A percentile compares a stretch with the other conserved stretches of the same genome.
These are phyloP conservation scores for Penicillium concentricum DNA, from an alignment of 2,329 filamentous ascomycete genomes.

Conservation along the genomic window DNA sequence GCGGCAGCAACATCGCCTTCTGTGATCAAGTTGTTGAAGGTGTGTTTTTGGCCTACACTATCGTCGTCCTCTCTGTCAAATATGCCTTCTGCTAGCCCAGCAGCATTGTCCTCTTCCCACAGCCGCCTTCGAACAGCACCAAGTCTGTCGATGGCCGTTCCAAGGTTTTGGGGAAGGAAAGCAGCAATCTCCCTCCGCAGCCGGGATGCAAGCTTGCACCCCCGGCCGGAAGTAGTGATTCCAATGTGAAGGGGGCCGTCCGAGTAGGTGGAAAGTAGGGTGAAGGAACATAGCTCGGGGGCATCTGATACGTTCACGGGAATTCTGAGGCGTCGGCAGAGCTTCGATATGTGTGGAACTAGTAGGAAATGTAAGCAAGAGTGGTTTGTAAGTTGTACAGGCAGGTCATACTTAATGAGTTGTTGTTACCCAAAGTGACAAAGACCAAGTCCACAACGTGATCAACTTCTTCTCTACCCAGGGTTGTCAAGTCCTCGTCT, in stretches of 20 bases:
- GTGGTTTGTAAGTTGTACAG: constrained; percentile 28
- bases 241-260: constrained; percentile 93
- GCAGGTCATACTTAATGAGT: constrained; percentile 50
- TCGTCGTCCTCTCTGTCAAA: constrained; percentile 51
- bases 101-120: constrained; percentile 68
- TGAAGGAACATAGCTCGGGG: constrained; percentile 83
- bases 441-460: constrained; percentile 88
- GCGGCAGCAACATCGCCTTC: constrained; percentile 71
- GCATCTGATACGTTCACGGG: constrained; percentile 91
- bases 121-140: constrained; percentile 70
- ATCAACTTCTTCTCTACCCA: constrained; percentile 79
- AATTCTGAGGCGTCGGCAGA: constrained; percentile 78
- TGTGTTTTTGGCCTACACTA: constrained; percentile 62
- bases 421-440: constrained; percentile 62
- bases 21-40: constrained; percentile 78
- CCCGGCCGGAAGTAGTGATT: constrained; percentile 90
- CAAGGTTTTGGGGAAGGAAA: constrained; percentile 71
- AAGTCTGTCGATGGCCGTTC: constrained; percentile 71
- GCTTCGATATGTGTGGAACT: constrained; percentile 67
- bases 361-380: constrained; percentile 21
- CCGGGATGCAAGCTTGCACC: constrained; percentile 87
- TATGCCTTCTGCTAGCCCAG: constrained; percentile 46
- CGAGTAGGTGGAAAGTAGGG: constrained; percentile 80
- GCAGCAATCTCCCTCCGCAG: constrained; percentile 86
- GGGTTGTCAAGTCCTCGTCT: constrained; percentile 67